Conservation (phyloP, 2,329 filamentous ascomycete species). For the Arachnomyces sp. region DNA sequence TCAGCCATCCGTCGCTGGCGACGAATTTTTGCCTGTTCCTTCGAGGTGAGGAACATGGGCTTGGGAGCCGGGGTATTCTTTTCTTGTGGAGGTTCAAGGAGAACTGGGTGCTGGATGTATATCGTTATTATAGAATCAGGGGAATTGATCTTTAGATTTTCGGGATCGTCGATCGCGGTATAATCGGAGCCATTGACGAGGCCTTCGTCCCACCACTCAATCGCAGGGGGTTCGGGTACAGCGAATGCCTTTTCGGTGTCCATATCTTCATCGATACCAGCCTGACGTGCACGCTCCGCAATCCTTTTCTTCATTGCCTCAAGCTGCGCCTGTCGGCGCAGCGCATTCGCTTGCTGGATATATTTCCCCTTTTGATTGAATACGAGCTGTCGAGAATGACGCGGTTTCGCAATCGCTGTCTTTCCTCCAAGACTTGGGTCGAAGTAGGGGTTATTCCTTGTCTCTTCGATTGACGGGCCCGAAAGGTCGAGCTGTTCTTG, state of each 20-base stretch:
- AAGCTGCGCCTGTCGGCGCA: slow-evolving; percentile 76
- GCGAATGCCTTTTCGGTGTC: slow-evolving; percentile 85
- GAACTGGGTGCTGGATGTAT: slow-evolving; percentile 87
- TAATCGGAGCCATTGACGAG: slow-evolving; percentile 70
- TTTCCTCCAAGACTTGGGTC: slow-evolving; percentile 60
- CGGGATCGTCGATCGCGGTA: slow-evolving; percentile 55
- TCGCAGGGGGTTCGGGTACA: slow-evolving; percentile 70
- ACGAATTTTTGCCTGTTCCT: slow-evolving; percentile 84
- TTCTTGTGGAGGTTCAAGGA: slow-evolving; percentile 85
- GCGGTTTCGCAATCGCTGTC: slow-evolving; percentile 49
- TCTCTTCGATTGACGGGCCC: slow-evolving; percentile 50
- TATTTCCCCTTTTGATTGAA: slow-evolving; percentile 98
- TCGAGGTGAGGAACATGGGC: slow-evolving; percentile 82
- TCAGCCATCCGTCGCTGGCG: slow-evolving; percentile 86
- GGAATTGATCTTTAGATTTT: slow-evolving; percentile 62
- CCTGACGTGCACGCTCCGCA: slow-evolving; percentile 75
- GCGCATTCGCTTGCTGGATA: slow-evolving; percentile 82
- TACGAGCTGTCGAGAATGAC: slow-evolving; percentile 65
- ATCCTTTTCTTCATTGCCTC: slow-evolving; percentile 94
- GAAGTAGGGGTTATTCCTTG: slow-evolving; percentile 71
- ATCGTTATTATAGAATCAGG: slow-evolving; percentile 81
- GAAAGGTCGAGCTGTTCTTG: slow-evolving; percentile 50
- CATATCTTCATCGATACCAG: slow-evolving; percentile 85
- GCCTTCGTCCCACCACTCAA: slow-evolving; percentile 98
- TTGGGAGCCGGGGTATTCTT: slow-evolving; percentile 70